Evolutionary conservation across 2,329 filamentous ascomycete genomes (phyloP).

Genomic region (Aspergillus ibericus): DNA sequence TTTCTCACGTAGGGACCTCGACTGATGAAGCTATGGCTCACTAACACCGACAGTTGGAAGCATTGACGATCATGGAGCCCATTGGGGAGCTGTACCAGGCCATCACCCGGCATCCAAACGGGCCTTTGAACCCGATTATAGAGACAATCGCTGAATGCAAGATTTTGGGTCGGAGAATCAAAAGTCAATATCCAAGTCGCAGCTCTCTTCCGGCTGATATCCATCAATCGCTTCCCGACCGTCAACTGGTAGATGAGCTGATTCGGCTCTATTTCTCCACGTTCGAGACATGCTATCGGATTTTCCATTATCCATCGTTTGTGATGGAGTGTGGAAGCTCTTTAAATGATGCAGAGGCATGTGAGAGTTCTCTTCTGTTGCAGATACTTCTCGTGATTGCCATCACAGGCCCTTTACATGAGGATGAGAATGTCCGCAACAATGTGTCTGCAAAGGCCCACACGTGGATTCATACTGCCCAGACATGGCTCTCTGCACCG

Average conservation of each 20-base stretch:
- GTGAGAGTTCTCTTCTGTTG: conserved; percentile 11
- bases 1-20: conserved; percentile 17
- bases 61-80: conserved; percentile 8
- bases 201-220: conserved; percentile 13
- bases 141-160: conserved; percentile 25
- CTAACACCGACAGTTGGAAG: conserved; percentile 5
- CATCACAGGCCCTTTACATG: conserved; percentile 13
- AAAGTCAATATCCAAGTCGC: conserved; percentile 20
- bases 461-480: conserved; percentile 17
- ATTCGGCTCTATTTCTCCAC: conserved; percentile 23
- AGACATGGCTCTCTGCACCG: conserved; percentile 23
- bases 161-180: conserved; percentile 21
- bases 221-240: conserved; percentile 13
- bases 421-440: conserved; percentile 5
- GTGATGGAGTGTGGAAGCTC: conserved; percentile 24
- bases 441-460: conserved; percentile 9
- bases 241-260: conserved; percentile 16
- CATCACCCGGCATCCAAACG: neutral
- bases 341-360: conserved; percentile 11
- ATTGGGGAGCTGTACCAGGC: conserved; percentile 7
- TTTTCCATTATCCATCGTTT: conserved; percentile 30
- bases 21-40: neutral
- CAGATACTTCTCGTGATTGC: conserved; percentile 26
- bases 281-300: conserved; percentile 31
- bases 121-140: neutral